Percentiles rank a stretch among this genome's conserved stretches.
These are phyloP conservation scores for Picochlorum sp. DNA, from an alignment of 139 green algal genomes.

Conservation along the genomic window DNA sequence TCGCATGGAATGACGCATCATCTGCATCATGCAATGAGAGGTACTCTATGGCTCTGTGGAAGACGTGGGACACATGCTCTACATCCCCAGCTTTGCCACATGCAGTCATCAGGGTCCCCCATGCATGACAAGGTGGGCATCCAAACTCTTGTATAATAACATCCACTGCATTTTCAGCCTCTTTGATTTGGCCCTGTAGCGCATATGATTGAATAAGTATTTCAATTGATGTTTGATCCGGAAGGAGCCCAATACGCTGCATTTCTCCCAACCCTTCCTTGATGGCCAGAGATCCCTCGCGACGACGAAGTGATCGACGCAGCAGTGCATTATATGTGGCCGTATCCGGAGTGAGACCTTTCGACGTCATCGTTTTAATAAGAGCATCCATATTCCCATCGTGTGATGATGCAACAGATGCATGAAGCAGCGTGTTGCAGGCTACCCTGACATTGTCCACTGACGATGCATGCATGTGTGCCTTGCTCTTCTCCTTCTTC, in stretches of 20 bases:
- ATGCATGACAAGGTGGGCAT: constrained; percentile 1
- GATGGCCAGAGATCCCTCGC: constrained; percentile 5
- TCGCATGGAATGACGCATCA: too few species aligned
- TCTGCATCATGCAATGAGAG: too few species aligned
- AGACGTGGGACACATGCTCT: too few species aligned
- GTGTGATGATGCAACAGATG: background rate
- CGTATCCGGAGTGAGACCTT: constrained; percentile 5
- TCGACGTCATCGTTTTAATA: background rate
- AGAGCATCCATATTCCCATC: background rate
- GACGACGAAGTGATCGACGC: background rate
- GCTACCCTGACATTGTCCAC: constrained; percentile 4
- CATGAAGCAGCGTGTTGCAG: constrained; percentile 9
- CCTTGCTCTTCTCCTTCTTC: too few species aligned
- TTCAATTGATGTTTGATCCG: background rate
- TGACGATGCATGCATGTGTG: background rate
- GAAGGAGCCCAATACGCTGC: background rate
- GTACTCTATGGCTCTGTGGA: too few species aligned
- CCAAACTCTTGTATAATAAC: background rate
- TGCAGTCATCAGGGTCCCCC: background rate
- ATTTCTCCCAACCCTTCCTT: constrained; percentile 12
- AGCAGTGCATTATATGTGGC: constrained; percentile 9
- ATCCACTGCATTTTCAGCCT: constrained; percentile 1
- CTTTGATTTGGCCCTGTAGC: background rate
- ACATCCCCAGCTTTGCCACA: background rate
- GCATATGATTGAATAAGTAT: constrained; percentile 8